phyloP scores from a whole-genome alignment of 257 asterid genomes.

The Nicotiana attenuata region DNA sequence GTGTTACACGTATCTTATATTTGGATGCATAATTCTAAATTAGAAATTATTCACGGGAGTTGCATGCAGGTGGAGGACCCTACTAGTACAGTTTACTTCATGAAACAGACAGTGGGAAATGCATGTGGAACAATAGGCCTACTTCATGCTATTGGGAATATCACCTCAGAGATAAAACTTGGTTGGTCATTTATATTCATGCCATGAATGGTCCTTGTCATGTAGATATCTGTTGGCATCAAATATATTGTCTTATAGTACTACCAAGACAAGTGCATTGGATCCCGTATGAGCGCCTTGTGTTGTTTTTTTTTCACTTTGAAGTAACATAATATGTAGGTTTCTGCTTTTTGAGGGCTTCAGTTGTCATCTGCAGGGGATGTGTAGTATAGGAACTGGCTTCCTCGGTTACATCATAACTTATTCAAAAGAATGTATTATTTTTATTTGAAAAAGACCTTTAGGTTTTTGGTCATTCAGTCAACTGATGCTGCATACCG shows the following conservation, averaged over 20 bases:
- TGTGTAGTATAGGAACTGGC: not conserved
- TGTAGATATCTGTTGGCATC: not conserved
- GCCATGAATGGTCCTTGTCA: not conserved
- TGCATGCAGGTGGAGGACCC: constrained; percentile 41
- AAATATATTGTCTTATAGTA: not conserved
- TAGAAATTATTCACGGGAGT: not conserved
- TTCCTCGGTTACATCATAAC: not conserved
- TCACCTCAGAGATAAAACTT: constrained; percentile 84
- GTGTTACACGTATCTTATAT: not conserved
- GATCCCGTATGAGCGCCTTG: not conserved
- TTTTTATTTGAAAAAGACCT: not conserved
- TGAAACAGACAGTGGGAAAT: constrained; percentile 98
- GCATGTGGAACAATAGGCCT: constrained; percentile 98
- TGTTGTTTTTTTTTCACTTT: not conserved
- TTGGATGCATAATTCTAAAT: not conserved
- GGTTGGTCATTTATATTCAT: constrained; percentile 32
- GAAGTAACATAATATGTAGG: not conserved
- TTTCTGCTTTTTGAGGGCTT: not conserved
- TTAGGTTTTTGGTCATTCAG: not conserved
- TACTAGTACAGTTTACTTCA: constrained; percentile 59
- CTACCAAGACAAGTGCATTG: not conserved
- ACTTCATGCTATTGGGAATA: constrained; percentile 91
- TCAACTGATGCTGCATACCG: not conserved
- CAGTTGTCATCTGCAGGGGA: not conserved
- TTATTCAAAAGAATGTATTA: not conserved